Evolutionary conservation across 2,329 filamentous ascomycete species (phyloP).

Genomic region (Bertia moriformis): DNA sequence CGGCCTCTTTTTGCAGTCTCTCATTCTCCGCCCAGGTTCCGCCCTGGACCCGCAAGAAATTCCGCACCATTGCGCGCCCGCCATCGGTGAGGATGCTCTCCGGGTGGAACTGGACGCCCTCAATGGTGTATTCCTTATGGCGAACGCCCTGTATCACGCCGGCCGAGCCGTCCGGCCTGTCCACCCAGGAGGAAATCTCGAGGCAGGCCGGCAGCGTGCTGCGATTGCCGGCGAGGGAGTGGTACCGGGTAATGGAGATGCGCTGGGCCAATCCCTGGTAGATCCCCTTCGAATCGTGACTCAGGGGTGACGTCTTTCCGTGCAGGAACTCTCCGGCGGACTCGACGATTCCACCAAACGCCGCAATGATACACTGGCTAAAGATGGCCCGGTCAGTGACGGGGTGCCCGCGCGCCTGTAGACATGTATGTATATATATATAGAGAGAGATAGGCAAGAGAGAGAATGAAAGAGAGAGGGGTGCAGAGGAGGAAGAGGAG

Average conservation of each 20-base stretch:
- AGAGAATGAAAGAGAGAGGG: not conserved
- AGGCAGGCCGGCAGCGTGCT: slow-evolving; percentile 72
- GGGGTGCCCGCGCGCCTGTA: no score
- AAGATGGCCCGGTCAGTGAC: slow-evolving; percentile 4
- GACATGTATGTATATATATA: not conserved
- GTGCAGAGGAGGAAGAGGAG: not conserved
- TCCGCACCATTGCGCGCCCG: slow-evolving; percentile 77
- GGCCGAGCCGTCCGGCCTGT: slow-evolving; percentile 59
- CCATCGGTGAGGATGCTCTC: slow-evolving; percentile 90
- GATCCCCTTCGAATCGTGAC: slow-evolving; percentile 82
- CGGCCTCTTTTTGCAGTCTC: slow-evolving; percentile 28
- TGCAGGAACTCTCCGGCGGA: slow-evolving; percentile 93
- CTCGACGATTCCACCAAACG: slow-evolving; percentile 80
- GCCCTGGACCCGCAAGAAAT: slow-evolving; percentile 75
- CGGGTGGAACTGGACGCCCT: slow-evolving; percentile 94
- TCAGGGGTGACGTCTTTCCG: slow-evolving; percentile 84
- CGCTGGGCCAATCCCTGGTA: slow-evolving; percentile 67
- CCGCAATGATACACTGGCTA: slow-evolving; percentile 87
- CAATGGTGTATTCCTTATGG: slow-evolving; percentile 80
- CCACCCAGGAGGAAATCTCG: slow-evolving; percentile 82
- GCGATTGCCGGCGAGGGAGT: slow-evolving; percentile 86
- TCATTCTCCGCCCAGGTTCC: slow-evolving; percentile 84
- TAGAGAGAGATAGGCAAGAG: slow-evolving; percentile 6
- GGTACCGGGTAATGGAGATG: slow-evolving; percentile 83
- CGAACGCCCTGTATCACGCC: slow-evolving; percentile 94